Conservation (phyloP, 768 basidiomycete species). For the Rhodotorula sphaerocarpa region DNA sequence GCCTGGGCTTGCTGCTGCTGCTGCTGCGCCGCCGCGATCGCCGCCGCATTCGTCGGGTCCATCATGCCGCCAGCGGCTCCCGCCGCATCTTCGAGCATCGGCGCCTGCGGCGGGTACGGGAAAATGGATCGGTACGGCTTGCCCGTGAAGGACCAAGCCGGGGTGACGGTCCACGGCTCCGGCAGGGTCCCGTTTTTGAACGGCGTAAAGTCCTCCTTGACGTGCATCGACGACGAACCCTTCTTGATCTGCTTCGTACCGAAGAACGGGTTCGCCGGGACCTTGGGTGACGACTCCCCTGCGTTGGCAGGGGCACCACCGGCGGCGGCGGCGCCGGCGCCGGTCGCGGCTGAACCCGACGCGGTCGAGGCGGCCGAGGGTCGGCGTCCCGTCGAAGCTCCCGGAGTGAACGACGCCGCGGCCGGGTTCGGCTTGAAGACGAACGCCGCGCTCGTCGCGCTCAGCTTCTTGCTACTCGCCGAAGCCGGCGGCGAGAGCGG, state of each 20-base stretch:
- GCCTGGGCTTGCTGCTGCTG: not conserved
- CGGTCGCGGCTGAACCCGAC: not conserved
- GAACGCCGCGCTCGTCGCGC: conserved; percentile 78
- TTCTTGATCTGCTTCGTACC: conserved; percentile 64
- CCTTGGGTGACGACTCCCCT: not conserved
- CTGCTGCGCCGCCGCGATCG: not conserved
- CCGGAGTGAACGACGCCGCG: conserved; percentile 66
- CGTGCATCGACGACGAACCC: conserved; percentile 56
- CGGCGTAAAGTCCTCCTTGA: conserved; percentile 96
- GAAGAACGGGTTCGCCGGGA: conserved; percentile 66
- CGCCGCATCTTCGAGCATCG: not conserved
- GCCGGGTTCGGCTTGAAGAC: conserved; percentile 84
- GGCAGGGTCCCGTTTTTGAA: conserved; percentile 60
- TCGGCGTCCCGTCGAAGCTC: conserved; percentile 35
- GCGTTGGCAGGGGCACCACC: conserved; percentile 40
- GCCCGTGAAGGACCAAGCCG: conserved; percentile 81
- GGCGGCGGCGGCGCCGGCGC: conserved; percentile 39
- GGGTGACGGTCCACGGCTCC: conserved; percentile 41
- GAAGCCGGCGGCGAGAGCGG: too few relatives aligned
- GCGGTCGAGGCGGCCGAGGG: conserved; percentile 47
- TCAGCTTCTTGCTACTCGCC: conserved; percentile 41
- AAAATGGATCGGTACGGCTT: conserved; percentile 76
- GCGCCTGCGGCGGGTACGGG: conserved; percentile 45
- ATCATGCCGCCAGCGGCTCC: not conserved
- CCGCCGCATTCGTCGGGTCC: not conserved